Evolutionary conservation across 768 basidiomycete genomes (phyloP).

Genomic region (Serendipita indica): DNA sequence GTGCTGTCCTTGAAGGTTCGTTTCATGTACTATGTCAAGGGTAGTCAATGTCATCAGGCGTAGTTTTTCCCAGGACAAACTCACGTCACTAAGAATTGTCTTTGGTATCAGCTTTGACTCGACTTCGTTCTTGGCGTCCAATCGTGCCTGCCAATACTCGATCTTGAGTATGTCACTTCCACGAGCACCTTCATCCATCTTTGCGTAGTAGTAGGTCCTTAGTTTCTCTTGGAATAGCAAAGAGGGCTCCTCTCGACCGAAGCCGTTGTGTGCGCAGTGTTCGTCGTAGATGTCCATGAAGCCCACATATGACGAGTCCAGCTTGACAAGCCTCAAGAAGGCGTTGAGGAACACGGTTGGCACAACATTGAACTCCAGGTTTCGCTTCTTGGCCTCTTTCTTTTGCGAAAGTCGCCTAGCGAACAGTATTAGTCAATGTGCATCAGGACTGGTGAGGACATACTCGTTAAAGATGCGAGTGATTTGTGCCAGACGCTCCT

Average conservation of each 20-base stretch:
- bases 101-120: conserved; percentile 79
- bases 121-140: conserved; percentile 82
- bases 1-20: conserved; percentile 68
- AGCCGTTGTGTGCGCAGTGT: conserved; percentile 58
- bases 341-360: conserved; percentile 50
- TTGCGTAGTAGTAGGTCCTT: conserved; percentile 32
- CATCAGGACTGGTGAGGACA: conserved; percentile 16
- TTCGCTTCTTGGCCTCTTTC: conserved; percentile 87
- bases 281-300: conserved; percentile 91
- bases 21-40: conserved; percentile 65
- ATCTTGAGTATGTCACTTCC: conserved; percentile 37
- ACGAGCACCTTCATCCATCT: conserved; percentile 1
- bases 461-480: conserved; percentile 92
- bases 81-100: conserved; percentile 66
- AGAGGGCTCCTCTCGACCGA: conserved; percentile 77
- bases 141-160: conserved; percentile 56
- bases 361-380: conserved; percentile 78
- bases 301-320: conserved; percentile 79
- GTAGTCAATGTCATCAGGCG: conserved; percentile 2
- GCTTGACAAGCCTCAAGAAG: conserved; percentile 71
- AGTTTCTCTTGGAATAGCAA: conserved; percentile 76
- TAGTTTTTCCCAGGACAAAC: conserved; percentile 17
- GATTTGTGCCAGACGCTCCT: conserved; percentile 82
- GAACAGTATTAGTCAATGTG: conserved; percentile 12
- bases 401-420: conserved; percentile 65